Evolutionary conservation across 495 filamentous ascomycete genomes (phyloP).

Genomic region (Patellaria atrata): DNA sequence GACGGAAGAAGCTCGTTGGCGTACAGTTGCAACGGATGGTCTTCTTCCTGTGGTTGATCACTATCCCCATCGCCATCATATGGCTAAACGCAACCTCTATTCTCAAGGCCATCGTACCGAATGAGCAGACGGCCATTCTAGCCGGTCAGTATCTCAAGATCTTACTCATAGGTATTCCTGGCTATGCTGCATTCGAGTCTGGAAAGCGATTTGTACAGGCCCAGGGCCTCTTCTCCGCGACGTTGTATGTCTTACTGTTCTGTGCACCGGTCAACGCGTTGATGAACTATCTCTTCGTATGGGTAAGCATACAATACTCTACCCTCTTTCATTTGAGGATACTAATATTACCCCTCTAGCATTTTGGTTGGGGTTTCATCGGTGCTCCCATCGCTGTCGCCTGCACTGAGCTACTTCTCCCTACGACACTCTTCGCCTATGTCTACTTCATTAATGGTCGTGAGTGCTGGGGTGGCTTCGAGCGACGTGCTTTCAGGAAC

Average conservation of each 20-base stretch:
- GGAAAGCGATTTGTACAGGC: slow-evolving; percentile 61
- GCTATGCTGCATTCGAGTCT: slow-evolving; percentile 52
- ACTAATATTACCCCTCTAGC: slow-evolving; percentile 26
- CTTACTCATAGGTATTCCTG: slow-evolving; percentile 49
- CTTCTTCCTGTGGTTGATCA: slow-evolving; percentile 46
- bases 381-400: slow-evolving; percentile 76
- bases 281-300: slow-evolving; percentile 56
- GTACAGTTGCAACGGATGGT: slow-evolving; percentile 59
- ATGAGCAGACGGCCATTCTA: slow-evolving; percentile 43
- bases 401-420: slow-evolving; percentile 70
- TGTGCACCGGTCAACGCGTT: slow-evolving; percentile 52
- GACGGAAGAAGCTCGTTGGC: slow-evolving; percentile 52
- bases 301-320: slow-evolving; percentile 37
- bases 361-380: slow-evolving; percentile 62
- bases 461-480: slow-evolving; percentile 74
- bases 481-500: slow-evolving; percentile 51
- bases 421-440: slow-evolving; percentile 59
- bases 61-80: slow-evolving; percentile 45
- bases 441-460: slow-evolving; percentile 39
- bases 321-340: too few species aligned
- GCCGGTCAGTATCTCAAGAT: slow-evolving; percentile 55
- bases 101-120: slow-evolving; percentile 44
- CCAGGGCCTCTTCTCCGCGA: slow-evolving; percentile 55
- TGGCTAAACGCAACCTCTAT: slow-evolving; percentile 46
- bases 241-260: slow-evolving; percentile 49